Base-by-base conservation (phyloP, 2,329 filamentous ascomycete species). In the Claviceps fusiformis region DNA sequence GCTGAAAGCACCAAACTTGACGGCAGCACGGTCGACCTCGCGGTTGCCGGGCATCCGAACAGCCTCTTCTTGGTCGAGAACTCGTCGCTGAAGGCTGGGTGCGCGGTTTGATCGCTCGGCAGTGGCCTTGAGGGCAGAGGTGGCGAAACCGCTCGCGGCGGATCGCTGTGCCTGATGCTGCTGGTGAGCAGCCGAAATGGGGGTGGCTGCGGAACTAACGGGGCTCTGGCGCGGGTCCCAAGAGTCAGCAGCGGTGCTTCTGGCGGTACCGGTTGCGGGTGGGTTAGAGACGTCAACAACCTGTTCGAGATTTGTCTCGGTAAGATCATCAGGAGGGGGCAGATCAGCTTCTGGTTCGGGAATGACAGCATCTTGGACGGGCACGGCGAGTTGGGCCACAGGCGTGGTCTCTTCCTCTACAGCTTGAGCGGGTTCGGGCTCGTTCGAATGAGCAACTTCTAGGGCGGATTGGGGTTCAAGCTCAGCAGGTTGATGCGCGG, bases 21-120 rank as follows among this genome's bases (percentile, higher is more conserved):
- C 90, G 52, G 91, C 87, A 61, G 92, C 83, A 63, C 90, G 85
- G 68, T 97, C 92, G 33, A 98, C 87, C 54, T 93, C 91, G 62
- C 93, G 90, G 74, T 96, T 95, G 57, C 89, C 90, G 49, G 93
- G 93, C 92, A 98, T 96, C 60, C 95, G 90, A 45, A 98, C 93
- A 57, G 93, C 89, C 73, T 98, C 93, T 70, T 95, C 91, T 68
- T 98, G 93, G 64, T 97, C 91, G 65, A 95, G 78, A 54, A 96
- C 80, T 64, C 89, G 87, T 61, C 92, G 84, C 69, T 95, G 87
- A 70, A 87, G 89, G 72, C 85, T 91, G 24, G 89, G 81, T 54
- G 83, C 84, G 58, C 92, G 87, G 57, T 76, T 75, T 29, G 80
- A 74, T 58, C 80, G 69, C 64, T 83, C 73, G 57, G 80, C 62